A percentile compares a stretch with the other conserved stretches of the same genome.
These are phyloP conservation scores for Cladophialophora chaetospira DNA, from an alignment of 2,329 filamentous ascomycete species.

Conservation along the genomic window DNA sequence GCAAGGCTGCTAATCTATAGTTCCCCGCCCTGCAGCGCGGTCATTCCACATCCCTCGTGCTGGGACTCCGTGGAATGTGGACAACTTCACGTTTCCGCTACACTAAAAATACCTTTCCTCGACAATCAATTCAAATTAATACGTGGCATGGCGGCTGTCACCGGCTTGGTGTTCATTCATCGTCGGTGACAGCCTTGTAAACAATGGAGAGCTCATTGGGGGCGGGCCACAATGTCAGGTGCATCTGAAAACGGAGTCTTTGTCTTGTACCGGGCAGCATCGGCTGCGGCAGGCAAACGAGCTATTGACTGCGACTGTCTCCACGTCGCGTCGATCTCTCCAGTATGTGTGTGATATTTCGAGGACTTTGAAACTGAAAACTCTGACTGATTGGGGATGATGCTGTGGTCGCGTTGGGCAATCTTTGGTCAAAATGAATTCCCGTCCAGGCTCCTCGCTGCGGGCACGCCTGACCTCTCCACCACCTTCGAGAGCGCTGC, in stretches of 20 bases:
- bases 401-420: not conserved
- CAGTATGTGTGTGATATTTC: not conserved
- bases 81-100: not conserved
- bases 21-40: not conserved
- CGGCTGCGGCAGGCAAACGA: not conserved
- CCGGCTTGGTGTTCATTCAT: not conserved
- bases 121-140: not conserved
- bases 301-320: not conserved
- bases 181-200: not conserved
- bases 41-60: not conserved
- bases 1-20: slow-evolving; percentile 51
- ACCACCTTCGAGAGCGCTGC: slow-evolving; percentile 28
- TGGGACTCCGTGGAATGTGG: slow-evolving; percentile 19
- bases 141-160: not conserved
- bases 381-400: not conserved
- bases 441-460: slow-evolving; percentile 15
- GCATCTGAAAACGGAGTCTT: slow-evolving; percentile 19
- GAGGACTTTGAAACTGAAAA: not conserved
- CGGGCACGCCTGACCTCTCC: slow-evolving; percentile 22
- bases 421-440: slow-evolving; percentile 13
- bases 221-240: not conserved
- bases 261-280: slow-evolving; percentile 7
- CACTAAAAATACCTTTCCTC: slow-evolving; percentile 10
- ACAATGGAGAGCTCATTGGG: slow-evolving; percentile 13
- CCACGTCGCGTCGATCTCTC: not conserved